phyloP scores from a whole-genome alignment of 2,329 filamentous ascomycete species.

The Cryphonectria parasitica region DNA sequence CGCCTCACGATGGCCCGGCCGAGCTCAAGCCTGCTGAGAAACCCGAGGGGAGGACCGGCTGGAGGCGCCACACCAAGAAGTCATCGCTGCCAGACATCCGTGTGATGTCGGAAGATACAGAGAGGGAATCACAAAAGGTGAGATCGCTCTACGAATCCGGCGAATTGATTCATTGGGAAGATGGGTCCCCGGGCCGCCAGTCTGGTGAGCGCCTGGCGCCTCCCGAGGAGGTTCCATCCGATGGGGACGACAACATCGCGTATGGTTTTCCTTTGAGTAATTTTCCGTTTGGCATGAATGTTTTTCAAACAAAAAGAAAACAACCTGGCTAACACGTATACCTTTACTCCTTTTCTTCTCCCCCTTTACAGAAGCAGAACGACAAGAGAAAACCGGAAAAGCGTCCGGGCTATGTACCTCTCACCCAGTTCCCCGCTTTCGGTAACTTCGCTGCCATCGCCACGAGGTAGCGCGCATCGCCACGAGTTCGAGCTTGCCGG shows the following conservation, averaged over 20 bases:
- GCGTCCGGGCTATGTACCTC: slow-evolving; percentile 38
- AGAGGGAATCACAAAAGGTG: slow-evolving; percentile 69
- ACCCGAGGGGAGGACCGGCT: slow-evolving; percentile 27
- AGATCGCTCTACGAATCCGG: slow-evolving; percentile 66
- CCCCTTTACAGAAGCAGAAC: slow-evolving; percentile 14
- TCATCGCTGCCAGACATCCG: slow-evolving; percentile 51
- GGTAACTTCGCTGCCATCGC: slow-evolving; percentile 49
- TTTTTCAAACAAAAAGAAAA: slow-evolving; percentile 30
- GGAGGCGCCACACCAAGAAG: slow-evolving; percentile 29
- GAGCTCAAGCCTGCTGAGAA: slow-evolving; percentile 28
- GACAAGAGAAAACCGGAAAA: slow-evolving; percentile 29
- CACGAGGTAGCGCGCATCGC: slow-evolving; percentile 45
- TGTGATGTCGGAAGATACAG: slow-evolving; percentile 57
- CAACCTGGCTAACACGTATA: slow-evolving; percentile 36
- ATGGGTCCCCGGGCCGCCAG: slow-evolving; percentile 52
- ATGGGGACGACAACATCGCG: slow-evolving; percentile 58
- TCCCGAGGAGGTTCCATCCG: slow-evolving; percentile 54
- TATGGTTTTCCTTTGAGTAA: slow-evolving; percentile 54
- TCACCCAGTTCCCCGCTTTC: slow-evolving; percentile 44
- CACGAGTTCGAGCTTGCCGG: slow-evolving; percentile 56
- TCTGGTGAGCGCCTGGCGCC: slow-evolving; percentile 53
- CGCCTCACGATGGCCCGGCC: slow-evolving; percentile 29
- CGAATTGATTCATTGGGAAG: slow-evolving; percentile 57
- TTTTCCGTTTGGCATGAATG: slow-evolving; percentile 9
- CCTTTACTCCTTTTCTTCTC: slow-evolving; percentile 12